Conservation (phyloP, 768 basidiomycete genomes). For the Trametes cubensis region DNA sequence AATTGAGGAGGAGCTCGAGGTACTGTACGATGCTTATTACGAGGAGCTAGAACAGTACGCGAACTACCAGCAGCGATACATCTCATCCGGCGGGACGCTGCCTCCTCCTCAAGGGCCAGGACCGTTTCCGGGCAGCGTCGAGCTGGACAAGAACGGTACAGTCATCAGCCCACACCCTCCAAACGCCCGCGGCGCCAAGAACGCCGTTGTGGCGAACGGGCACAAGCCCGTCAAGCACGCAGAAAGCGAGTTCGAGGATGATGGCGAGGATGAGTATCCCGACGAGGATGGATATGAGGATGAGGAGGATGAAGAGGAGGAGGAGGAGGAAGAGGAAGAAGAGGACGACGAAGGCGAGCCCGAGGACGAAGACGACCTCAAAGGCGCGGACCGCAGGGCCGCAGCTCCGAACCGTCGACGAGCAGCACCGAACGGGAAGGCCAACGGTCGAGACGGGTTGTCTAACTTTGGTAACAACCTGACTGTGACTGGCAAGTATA, state of each 20-base stretch:
- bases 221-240: conserved; percentile 51
- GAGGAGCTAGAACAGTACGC: conserved; percentile 99
- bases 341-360: conserved; percentile 56
- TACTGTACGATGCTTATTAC: conserved; percentile 99
- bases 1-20: conserved; percentile 99
- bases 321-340: conserved; percentile 70
- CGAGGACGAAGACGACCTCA: conserved; percentile 36
- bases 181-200: conserved; percentile 32
- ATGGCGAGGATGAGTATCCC: conserved; percentile 55
- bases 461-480: conserved; percentile 82
- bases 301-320: conserved; percentile 68
- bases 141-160: conserved; percentile 88
- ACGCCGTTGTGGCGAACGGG: conserved; percentile 37
- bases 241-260: conserved; percentile 69
- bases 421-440: conserved; percentile 47
- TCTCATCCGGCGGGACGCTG: conserved; percentile 84
- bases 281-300: conserved; percentile 61
- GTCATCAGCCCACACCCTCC: conserved; percentile 49
- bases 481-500: conserved; percentile 73
- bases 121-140: conserved; percentile 97
- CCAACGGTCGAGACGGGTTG: conserved; percentile 61
- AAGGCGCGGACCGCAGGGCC: conserved; percentile 32
- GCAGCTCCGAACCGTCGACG: conserved; percentile 31
- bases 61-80: conserved; percentile 95
- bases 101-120: conserved; percentile 95